Percentiles rank a stretch among this genome's conserved stretches.
Evolutionary conservation across 179 eudicot genomes (phyloP).

Genomic region (Amaranthus tricolor): DNA sequence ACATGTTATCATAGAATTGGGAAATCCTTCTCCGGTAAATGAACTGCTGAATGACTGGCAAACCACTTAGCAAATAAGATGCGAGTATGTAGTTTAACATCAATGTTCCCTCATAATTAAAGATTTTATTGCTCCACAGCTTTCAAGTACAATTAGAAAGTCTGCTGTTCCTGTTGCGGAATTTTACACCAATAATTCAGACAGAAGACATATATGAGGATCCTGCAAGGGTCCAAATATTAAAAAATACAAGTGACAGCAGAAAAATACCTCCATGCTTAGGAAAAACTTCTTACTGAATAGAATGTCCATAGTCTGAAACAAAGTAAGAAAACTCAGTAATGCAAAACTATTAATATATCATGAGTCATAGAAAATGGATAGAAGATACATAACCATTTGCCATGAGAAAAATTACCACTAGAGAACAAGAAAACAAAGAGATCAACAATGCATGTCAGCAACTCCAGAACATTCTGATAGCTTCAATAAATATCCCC

Average conservation of each 20-base stretch:
- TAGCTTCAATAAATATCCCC: too few species aligned
- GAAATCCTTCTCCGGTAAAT: neutral
- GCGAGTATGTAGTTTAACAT: neutral
- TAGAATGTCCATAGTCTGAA: constrained; percentile 96
- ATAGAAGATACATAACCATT: neutral
- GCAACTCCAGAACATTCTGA: neutral
- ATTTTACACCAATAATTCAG: too few species aligned
- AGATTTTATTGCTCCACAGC: neutral
- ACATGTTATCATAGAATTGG: too few species aligned
- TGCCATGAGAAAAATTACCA: constrained; percentile 1
- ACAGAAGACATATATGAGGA: neutral
- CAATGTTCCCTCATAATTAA: neutral
- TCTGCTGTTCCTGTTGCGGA: neutral
- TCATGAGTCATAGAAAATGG: neutral
- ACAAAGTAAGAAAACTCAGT: constrained; percentile 20
- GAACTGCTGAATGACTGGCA: neutral
- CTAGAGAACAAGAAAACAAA: constrained; percentile 1
- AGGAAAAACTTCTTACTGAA: constrained; percentile 76
- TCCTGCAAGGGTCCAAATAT: neutral
- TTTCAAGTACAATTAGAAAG: neutral
- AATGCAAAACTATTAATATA: constrained; percentile 1
- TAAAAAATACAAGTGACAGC: constrained; percentile 6
- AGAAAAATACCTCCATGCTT: constrained; percentile 73
- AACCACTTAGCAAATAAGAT: neutral
- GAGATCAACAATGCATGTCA: neutral